phyloP scores from a whole-genome alignment of 2,329 filamentous ascomycete genomes.

The Botrytis aclada region DNA sequence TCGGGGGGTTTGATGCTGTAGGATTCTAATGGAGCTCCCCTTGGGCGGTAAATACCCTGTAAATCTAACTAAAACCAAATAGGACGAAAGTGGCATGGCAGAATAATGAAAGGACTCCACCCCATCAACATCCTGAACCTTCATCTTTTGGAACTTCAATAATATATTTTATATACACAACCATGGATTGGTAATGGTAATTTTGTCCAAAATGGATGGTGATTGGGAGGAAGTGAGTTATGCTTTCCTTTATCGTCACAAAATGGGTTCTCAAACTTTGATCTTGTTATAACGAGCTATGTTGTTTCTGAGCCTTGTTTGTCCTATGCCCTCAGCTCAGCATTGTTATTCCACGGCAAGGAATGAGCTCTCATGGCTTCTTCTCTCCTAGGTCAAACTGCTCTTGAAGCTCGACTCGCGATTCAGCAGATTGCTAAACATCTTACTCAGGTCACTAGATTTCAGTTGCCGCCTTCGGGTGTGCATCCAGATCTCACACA shows the following conservation, averaged over 20 bases:
- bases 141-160: neutral
- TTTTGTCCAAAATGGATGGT: slow-evolving; percentile 52
- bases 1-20: neutral
- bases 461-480: slow-evolving; percentile 75
- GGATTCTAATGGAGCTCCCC: neutral
- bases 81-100: slow-evolving; percentile 11
- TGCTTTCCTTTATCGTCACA: slow-evolving; percentile 18
- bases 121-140: neutral
- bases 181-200: slow-evolving; percentile 17
- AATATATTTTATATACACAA: slow-evolving; percentile 16
- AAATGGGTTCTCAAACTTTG: neutral
- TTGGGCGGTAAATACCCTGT: slow-evolving; percentile 6
- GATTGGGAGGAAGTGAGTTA: slow-evolving; percentile 64
- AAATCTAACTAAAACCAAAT: neutral
- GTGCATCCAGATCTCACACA: slow-evolving; percentile 67
- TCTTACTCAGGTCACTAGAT: slow-evolving; percentile 66
- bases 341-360: slow-evolving; percentile 7
- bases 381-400: slow-evolving; percentile 5
- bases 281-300: neutral
- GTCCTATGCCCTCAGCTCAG: neutral
- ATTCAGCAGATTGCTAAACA: slow-evolving; percentile 22
- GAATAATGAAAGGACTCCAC: slow-evolving; percentile 12
- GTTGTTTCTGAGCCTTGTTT: slow-evolving; percentile 15
- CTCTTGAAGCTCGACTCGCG: neutral
- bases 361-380: neutral